These are phyloP conservation scores for Karstenula rhodostoma DNA, from an alignment of 2,329 filamentous ascomycete species.

Conservation along the genomic window DNA sequence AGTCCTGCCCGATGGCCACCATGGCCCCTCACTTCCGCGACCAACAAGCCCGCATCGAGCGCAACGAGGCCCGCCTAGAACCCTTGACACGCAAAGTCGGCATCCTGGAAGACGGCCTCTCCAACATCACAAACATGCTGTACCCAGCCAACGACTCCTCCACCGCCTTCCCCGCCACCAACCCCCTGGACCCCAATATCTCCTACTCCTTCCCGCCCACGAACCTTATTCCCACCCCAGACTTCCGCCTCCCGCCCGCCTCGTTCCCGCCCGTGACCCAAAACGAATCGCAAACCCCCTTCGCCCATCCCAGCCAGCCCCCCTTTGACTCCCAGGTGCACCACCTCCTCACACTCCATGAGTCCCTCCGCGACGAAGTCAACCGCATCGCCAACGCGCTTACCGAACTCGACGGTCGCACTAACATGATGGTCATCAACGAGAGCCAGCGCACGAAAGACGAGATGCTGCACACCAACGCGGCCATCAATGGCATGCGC, in stretches of 20 bases:
- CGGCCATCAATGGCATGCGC: slow-evolving; percentile 65
- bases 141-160: slow-evolving; percentile 45
- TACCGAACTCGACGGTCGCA: slow-evolving; percentile 66
- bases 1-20: slow-evolving; percentile 55
- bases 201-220: slow-evolving; percentile 39
- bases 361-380: slow-evolving; percentile 67
- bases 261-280: slow-evolving; percentile 43
- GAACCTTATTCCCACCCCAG: slow-evolving; percentile 42
- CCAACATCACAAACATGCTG: slow-evolving; percentile 54
- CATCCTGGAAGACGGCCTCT: slow-evolving; percentile 55
- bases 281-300: slow-evolving; percentile 30
- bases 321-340: slow-evolving; percentile 60
- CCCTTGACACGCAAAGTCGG: slow-evolving; percentile 54
- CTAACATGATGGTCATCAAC: slow-evolving; percentile 69
- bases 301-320: slow-evolving; percentile 33
- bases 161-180: slow-evolving; percentile 42
- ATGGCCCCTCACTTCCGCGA: slow-evolving; percentile 55
- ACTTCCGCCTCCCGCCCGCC: slow-evolving; percentile 45
- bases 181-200: slow-evolving; percentile 44
- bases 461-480: slow-evolving; percentile 68
- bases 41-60: slow-evolving; percentile 54
- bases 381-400: slow-evolving; percentile 62
- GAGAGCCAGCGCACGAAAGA: slow-evolving; percentile 69
- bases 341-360: slow-evolving; percentile 68
- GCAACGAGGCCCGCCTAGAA: slow-evolving; percentile 54